Base-by-base conservation (phyloP, 306 rosid genomes). In the Vigna angularis region DNA sequence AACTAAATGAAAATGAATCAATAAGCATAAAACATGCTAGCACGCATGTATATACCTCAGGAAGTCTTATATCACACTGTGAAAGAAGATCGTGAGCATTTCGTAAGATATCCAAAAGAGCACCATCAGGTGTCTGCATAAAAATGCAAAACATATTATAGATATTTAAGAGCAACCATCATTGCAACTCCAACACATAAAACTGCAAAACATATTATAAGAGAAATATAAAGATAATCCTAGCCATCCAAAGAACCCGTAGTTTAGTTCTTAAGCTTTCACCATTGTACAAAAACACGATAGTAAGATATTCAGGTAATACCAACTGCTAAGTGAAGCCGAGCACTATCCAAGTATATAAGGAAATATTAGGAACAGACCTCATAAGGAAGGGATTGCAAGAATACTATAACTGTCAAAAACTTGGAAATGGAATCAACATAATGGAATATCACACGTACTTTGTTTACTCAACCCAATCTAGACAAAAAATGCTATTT, bases 101-200 rank as follows among this genome's bases (percentile, higher is more conserved):
- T 85, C 99, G 81, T 85, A 93, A 81, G 62, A 90, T 84, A 84
- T 96, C 99, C 88, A 96, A 78, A 66, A 93, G 88, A 48, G 99
- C 63, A 14, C 98, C 99, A 71, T 91, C 97, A 12, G 97, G 98
- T 81, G 97, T 96, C 98, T 96, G 91, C 89, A 86, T 30, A n/a
- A 30, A 72, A 75, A 81, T 62, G 57, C 62, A 80, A 80, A 32
- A 79, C 48, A 40, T 40, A 40, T 40, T 40, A 40, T 65, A 76
- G 42, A 61, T 34, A 63, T 79, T 66, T 34, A 72, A 72, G 44
- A 66, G 70, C 6, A 38, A 74, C 13, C 64, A 50, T 66, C 75
- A 79, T 56, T 63, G 75, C 76, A 42, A 57, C 77, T 73, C 62
- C 75, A 56, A 51, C 42, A 42, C 58, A 67, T 38, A 45, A 26